These are phyloP conservation scores for Thraustochytrium sp. DNA, from an alignment of 352 stramenopile species.

Conservation along the genomic window DNA sequence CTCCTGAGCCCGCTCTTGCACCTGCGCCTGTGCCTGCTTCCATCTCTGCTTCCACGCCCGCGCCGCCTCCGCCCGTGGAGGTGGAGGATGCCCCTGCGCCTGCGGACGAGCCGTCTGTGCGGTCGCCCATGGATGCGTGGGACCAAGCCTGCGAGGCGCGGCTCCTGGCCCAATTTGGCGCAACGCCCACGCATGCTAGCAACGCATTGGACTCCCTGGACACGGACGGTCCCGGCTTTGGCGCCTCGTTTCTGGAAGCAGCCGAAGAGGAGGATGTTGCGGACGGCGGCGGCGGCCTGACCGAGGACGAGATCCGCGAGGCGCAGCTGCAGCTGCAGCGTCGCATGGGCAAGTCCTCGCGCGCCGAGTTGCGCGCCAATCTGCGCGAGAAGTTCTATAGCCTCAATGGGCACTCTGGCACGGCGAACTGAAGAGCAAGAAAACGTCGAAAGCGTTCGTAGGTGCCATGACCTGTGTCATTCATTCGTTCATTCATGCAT, in stretches of 20 bases:
- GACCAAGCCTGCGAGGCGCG: conserved; percentile 11
- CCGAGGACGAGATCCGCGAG: conserved; percentile 33
- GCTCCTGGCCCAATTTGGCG: conserved; percentile 5
- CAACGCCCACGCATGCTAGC: not conserved
- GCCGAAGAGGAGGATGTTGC: not conserved
- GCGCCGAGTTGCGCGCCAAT: conserved; percentile 1
- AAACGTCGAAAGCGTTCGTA: too few species aligned
- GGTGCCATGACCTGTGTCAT: too few species aligned
- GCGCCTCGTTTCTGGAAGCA: not conserved
- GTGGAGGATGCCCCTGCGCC: too few species aligned
- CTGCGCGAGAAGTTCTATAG: conserved; percentile 29
- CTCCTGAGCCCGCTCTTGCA: not conserved
- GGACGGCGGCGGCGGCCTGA: not conserved
- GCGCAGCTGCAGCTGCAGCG: conserved; percentile 23
- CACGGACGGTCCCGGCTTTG: not conserved
- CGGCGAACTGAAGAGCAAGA: not conserved
- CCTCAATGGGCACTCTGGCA: not conserved
- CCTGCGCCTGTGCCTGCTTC: not conserved
- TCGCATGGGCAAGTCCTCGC: conserved; percentile 10
- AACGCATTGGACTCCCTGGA: not conserved
- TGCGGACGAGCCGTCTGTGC: too few species aligned
- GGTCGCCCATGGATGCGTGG: not conserved
- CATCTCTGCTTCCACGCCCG: too few species aligned
- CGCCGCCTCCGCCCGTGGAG: too few species aligned
- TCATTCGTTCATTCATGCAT: too few species aligned